Evolutionary conservation across 805 yeast species (phyloP), one percentile per base, ranked within the genome.

Genomic region (Dipodascopsis uninucleata): DNA sequence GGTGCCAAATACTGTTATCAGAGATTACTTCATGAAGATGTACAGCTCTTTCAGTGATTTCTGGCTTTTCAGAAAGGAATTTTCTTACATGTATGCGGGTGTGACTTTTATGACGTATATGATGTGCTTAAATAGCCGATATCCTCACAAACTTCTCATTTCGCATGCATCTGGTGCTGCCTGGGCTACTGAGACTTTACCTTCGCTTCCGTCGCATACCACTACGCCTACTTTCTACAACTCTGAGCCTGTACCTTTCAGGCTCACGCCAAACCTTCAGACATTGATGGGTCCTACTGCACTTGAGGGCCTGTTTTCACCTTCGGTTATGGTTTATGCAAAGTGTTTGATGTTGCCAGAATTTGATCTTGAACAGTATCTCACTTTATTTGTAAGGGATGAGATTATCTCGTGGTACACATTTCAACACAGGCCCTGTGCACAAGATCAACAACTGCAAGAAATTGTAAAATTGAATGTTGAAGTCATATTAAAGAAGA

Each of bases 41-140:
- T 93, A 81, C 64, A 74, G 82, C 9, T 76, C 79, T 47, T 94
- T 82, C 62, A 96, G 85, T 64, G 97, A 90, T 59, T 93, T 90
- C 72, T 93, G 98, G 98, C 68, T 90, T 41, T 93, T 94, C 80
- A 77, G 97, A 52, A 87, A 88, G 59, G 96, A 89, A 61, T 94
- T 93, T 61, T 79, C 96, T 4, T 82, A 95, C 22, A 96, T 89
- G 65, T 93, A 90, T 66, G 97, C 97, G 3, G 81, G 95, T 0
- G 84, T 93, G 58, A 79, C 87, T 34, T 90, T 90, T 65, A 81
- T 89, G 74, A 85, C 97, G 0, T 87, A 86, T 60, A 83, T 90
- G 88, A 79, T 93, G 85, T 82, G 95, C 67, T 85, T 93, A 58
- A 87, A 87, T 62, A 79, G 83, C 37, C 79, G 99, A 59, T 90